Evolutionary conservation across 805 yeast genomes (phyloP), one percentile per base, ranked within the genome.

Genomic region (Zygosaccharomyces bisporus): DNA sequence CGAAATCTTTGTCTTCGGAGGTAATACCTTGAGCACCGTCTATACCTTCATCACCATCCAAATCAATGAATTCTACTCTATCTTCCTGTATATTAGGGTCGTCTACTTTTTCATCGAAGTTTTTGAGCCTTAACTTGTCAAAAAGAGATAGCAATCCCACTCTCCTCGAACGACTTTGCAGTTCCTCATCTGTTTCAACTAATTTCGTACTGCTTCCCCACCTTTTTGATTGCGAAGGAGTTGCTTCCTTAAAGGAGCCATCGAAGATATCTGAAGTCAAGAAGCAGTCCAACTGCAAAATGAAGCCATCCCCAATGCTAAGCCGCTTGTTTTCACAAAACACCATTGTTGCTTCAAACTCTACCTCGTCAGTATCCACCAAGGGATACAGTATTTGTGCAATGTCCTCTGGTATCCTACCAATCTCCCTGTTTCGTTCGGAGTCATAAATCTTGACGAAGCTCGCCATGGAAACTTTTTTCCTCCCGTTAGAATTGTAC

Each of bases 241-340:
- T 25, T 7, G 37, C 14, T 17, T 25, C 32, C 14, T 12, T 25
- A 8, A 17, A 25, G 23, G 41, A 16, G 18, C 42, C 33, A n/a
- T 57, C 62, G 47, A 67, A 63, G 35, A 52, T 41, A 13, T 45
- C 46, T 5, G 68, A 74, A 51, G 59, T 73, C 19, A 90, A 58
- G 57, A 62, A 86, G 46, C 88, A 77, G 54, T 87, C 86, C 4
- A 86, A 64, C 54, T 81, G 86, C 0, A 88, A 68, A 17, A 77
- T 70, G 55, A 90, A 82, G 1, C 83, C 72, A 56, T 88, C 95
- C 3, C 97, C 98, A 1, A 81, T 76, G 7, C 84, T 71, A 25
- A 89, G 60, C 23, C 80, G 61, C 30, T 50, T 58, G 8, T 70
- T 67, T 14, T 81, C 83, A 33, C 81, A 77, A 55, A 73, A 77